Base-by-base conservation (phyloP, 306 rosid genomes). In the Malus sieversii region DNA sequence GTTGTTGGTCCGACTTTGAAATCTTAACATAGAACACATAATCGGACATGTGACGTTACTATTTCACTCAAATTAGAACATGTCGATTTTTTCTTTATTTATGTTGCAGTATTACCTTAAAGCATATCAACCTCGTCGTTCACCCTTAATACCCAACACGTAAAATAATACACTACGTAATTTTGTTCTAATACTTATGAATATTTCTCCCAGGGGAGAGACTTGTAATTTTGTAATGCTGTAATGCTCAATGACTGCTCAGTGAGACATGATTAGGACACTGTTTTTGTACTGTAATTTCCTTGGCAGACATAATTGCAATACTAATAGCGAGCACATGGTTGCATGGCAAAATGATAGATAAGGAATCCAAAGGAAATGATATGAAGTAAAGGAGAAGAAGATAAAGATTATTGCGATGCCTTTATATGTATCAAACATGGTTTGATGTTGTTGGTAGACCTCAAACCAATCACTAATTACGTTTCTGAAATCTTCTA, bases 241-340 rank as follows among this genome's bases (percentile, higher is more conserved):
- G 53, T 38, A 77, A 85, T 15, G 16, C 55, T 15, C 19, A 15
- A 48, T 48, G 55, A 15, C 55, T 48, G 6, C 55, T 83, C 66
- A 59, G 32, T 59, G 81, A 77, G 82, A 64, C 85, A 88, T 86
- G 60, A 90, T 85, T 70, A 78, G 74, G 66, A 65, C 55, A 35
- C 70, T 75, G 75, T 64, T 82, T 78, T 78, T 70, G 44, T 67
- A 77, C 61, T 79, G 75, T 75, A 80, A 78, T 82, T 60, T 5
- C 83, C 79, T 75, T 73, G 77, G 66, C 30, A 75, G 79, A 52
- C 79, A 88, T 81, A 79, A 88, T 86, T 79, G 81, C 74, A 14
- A 42, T 73, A 73, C 75, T 85, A 81, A 86, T 88, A 72, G 86
- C 79, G 33, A 75, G 78, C 96, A 87, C 96, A 91, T 91, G 96